These are phyloP conservation scores for Arthroderma sp. DNA, from an alignment of 2,329 filamentous ascomycete species.

Conservation along the genomic window DNA sequence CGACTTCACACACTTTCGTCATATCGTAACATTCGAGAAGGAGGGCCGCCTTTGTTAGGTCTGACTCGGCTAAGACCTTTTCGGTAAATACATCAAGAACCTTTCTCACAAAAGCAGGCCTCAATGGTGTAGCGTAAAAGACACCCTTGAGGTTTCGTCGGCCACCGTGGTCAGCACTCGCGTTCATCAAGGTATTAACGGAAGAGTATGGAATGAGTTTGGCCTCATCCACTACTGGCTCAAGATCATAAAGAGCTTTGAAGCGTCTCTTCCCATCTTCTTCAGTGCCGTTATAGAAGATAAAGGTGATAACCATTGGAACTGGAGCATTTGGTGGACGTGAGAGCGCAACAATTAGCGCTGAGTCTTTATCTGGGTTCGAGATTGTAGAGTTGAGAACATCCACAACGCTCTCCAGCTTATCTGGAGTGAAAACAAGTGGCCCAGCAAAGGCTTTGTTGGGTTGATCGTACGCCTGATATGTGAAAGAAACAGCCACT, in stretches of 20 bases:
- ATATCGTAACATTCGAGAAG: slow-evolving; percentile 30
- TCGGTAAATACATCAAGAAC: slow-evolving; percentile 17
- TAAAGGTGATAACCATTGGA: slow-evolving; percentile 12
- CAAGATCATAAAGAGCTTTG: slow-evolving; percentile 22
- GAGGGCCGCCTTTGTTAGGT: slow-evolving; percentile 17
- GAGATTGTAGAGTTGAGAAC: slow-evolving; percentile 13
- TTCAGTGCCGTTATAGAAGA: slow-evolving; percentile 24
- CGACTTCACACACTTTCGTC: slow-evolving; percentile 20
- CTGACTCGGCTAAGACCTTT: slow-evolving; percentile 14
- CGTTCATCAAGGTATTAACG: slow-evolving; percentile 24
- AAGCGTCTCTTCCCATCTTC: slow-evolving; percentile 22
- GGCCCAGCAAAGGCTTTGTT: slow-evolving; percentile 24
- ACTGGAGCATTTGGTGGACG: slow-evolving; percentile 14
- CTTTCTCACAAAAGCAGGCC: slow-evolving; percentile 17
- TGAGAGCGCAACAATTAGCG: slow-evolving; percentile 12
- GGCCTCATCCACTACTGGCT: slow-evolving; percentile 20
- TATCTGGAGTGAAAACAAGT: slow-evolving; percentile 15
- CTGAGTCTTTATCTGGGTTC: slow-evolving; percentile 13
- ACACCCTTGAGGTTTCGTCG: slow-evolving; percentile 27
- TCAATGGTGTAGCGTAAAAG: slow-evolving; percentile 27
- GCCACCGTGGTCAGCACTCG: slow-evolving; percentile 16
- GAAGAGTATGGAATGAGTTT: slow-evolving; percentile 25
- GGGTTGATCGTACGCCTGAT: slow-evolving; percentile 20
- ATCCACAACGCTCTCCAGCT: slow-evolving; percentile 16
- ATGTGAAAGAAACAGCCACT: slow-evolving; percentile 33